Evolutionary conservation across 2,329 filamentous ascomycete species (phyloP).

Genomic region (Cytospora piceicola): DNA sequence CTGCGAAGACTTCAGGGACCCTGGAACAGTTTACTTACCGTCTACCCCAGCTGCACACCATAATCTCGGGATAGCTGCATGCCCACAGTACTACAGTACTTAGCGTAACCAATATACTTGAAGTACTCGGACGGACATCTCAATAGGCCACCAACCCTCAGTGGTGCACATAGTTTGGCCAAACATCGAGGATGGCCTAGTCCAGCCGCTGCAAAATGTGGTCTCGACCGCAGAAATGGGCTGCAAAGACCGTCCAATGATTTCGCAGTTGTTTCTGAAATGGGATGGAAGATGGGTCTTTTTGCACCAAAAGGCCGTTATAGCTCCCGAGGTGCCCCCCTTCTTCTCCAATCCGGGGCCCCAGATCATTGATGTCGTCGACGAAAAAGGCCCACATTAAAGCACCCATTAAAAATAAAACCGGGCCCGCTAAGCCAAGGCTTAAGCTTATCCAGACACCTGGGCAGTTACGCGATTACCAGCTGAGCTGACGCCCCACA

Average conservation of each 20-base stretch:
- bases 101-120: slow-evolving; percentile 2
- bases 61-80: slow-evolving; percentile 15
- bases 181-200: slow-evolving; percentile 31
- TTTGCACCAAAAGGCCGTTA: neutral
- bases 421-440: slow-evolving; percentile 6
- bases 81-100: slow-evolving; percentile 17
- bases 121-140: slow-evolving; percentile 30
- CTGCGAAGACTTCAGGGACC: slow-evolving; percentile 3
- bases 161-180: slow-evolving; percentile 35
- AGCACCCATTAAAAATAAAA: slow-evolving; percentile 10
- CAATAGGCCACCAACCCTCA: slow-evolving; percentile 34
- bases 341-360: slow-evolving; percentile 20
- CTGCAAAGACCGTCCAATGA: slow-evolving; percentile 1
- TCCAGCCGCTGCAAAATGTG: slow-evolving; percentile 16
- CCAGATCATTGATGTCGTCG: slow-evolving; percentile 18
- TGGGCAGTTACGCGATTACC: no score
- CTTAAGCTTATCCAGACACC: slow-evolving; percentile 2
- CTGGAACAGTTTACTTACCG: slow-evolving; percentile 17
- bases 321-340: neutral
- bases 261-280: neutral
- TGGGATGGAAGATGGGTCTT: neutral
- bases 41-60: slow-evolving; percentile 30
- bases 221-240: neutral
- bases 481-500: no score
- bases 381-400: neutral